Conservation (phyloP, 2,329 filamentous ascomycete species). For the Alternaria ethzedia region DNA sequence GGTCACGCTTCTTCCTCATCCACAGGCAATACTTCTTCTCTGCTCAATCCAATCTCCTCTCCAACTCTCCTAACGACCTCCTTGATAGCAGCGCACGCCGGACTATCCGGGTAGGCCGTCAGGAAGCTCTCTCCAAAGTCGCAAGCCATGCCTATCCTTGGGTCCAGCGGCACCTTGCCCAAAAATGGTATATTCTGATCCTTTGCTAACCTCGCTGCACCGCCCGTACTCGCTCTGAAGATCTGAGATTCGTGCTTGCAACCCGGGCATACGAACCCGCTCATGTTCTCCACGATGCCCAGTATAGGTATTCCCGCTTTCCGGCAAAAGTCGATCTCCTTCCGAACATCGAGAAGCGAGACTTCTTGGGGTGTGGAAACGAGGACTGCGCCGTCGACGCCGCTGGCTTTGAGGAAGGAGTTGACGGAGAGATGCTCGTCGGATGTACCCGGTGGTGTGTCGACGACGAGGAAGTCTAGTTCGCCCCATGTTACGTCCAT, state of each 20-base stretch:
- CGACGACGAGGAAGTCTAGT: constrained; percentile 89
- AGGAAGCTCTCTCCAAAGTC: constrained; percentile 98
- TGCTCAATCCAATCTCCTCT: constrained; percentile 46
- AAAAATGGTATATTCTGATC: constrained; percentile 90
- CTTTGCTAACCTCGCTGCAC: constrained; percentile 77
- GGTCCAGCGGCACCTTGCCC: constrained; percentile 88
- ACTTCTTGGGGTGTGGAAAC: constrained; percentile 97
- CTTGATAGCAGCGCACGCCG: constrained; percentile 82
- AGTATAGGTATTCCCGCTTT: constrained; percentile 91
- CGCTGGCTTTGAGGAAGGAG: constrained; percentile 85
- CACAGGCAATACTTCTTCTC: constrained; percentile 36
- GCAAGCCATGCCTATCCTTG: constrained; percentile 92
- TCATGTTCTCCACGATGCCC: constrained; percentile 97
- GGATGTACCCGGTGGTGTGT: constrained; percentile 92
- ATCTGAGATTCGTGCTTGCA: constrained; percentile 83
- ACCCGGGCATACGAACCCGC: constrained; percentile 92
- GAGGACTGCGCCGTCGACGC: constrained; percentile 90
- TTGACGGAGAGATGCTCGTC: constrained; percentile 97
- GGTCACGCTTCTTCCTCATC: constrained; percentile 21
- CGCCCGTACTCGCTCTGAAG: constrained; percentile 89
- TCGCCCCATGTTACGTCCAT: constrained; percentile 99
- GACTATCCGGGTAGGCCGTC: constrained; percentile 90
- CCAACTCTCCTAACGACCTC: constrained; percentile 78
- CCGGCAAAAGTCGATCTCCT: constrained; percentile 96
- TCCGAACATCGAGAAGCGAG: constrained; percentile 86